These are phyloP conservation scores for Nannizziopsis barbatae DNA, from an alignment of 2,329 filamentous ascomycete species.

Conservation along the genomic window DNA sequence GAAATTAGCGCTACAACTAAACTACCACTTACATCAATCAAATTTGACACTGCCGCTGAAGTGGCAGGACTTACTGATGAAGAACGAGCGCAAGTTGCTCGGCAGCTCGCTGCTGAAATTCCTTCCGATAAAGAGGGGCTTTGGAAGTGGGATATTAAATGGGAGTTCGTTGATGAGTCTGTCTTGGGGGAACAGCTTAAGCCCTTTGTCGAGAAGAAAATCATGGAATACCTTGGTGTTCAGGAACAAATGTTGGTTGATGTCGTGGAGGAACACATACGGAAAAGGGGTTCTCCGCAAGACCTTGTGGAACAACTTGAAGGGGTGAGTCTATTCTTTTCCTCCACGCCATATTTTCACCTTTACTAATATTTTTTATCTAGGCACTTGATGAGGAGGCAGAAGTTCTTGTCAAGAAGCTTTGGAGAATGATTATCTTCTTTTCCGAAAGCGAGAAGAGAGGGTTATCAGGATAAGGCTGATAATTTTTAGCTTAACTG, in stretches of 20 bases:
- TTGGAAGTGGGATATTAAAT: conserved; percentile 87
- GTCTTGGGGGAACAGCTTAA: conserved; percentile 75
- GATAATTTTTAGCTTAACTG: conserved; percentile 14
- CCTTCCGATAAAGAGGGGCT: conserved; percentile 74
- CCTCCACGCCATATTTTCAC: neutral
- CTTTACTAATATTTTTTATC: conserved; percentile 26
- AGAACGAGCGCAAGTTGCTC: conserved; percentile 70
- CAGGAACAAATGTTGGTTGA: conserved; percentile 94
- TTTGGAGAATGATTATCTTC: conserved; percentile 98
- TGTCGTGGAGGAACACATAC: conserved; percentile 77
- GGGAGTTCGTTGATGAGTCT: conserved; percentile 76
- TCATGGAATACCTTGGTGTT: conserved; percentile 89
- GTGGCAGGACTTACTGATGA: conserved; percentile 67
- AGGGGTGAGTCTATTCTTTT: conserved; percentile 48
- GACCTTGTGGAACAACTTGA: conserved; percentile 75
- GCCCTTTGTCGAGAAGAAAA: conserved; percentile 96
- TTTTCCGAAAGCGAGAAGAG: conserved; percentile 90
- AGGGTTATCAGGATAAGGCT: conserved; percentile 55
- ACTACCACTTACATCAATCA: conserved; percentile 69
- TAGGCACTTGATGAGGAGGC: conserved; percentile 89
- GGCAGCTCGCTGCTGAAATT: conserved; percentile 77
- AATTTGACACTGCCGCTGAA: conserved; percentile 60
- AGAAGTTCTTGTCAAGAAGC: conserved; percentile 84
- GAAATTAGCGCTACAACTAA: conserved; percentile 58
- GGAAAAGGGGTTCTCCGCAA: conserved; percentile 61